Percentiles rank a stretch among this genome's conserved stretches.
Evolutionary conservation across 805 yeast genomes (phyloP).

Genomic region (Millerozyma acaciae): DNA sequence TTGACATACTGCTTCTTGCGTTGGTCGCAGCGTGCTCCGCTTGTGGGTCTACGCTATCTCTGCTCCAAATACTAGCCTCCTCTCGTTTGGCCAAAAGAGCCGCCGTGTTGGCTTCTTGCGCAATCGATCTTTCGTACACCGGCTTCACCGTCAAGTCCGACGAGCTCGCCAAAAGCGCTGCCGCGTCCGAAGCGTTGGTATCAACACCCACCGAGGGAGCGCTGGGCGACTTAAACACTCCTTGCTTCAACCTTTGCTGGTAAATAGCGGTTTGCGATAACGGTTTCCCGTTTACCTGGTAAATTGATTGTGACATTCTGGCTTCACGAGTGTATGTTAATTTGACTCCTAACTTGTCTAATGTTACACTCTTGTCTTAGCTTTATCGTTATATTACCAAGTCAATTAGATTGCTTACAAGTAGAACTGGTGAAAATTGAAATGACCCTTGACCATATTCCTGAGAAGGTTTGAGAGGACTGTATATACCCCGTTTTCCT

Average conservation of each 20-base stretch:
- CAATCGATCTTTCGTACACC: conserved; percentile 54
- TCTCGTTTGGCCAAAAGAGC: conserved; percentile 46
- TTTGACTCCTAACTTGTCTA: too few species aligned
- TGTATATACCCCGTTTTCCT: too few species aligned
- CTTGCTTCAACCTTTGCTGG: conserved; percentile 68
- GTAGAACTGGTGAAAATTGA: too few species aligned
- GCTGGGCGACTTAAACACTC: conserved; percentile 52
- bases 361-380: too few species aligned
- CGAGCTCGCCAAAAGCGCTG: conserved; percentile 71
- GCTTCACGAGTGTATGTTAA: too few species aligned
- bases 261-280: conserved; percentile 71
- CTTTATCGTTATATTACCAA: too few species aligned
- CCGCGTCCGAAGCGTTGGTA: conserved; percentile 67
- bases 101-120: conserved; percentile 63
- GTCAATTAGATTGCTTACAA: too few species aligned
- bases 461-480: too few species aligned
- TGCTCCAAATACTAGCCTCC: conserved; percentile 46
- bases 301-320: conserved; percentile 42
- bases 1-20: conserved; percentile 12
- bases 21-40: conserved; percentile 50
- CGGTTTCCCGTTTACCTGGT: conserved; percentile 68
- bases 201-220: conserved; percentile 57
- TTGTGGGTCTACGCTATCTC: conserved; percentile 41
- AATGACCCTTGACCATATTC: too few species aligned
- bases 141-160: conserved; percentile 61